Conservation (phyloP, 495 filamentous ascomycete genomes). For the Daldinia grandis region DNA sequence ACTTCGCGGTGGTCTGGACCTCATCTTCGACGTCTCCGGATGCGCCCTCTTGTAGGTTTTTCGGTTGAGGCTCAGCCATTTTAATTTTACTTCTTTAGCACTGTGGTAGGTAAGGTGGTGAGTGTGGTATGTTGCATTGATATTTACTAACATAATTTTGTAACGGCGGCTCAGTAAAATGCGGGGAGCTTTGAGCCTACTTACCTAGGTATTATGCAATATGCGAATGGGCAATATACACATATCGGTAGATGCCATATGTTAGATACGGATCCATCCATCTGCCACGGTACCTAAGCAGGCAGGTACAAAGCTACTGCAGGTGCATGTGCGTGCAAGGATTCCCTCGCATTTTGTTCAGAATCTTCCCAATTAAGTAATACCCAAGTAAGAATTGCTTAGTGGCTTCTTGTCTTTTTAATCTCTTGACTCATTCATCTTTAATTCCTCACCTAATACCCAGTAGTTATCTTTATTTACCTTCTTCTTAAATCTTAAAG, state of each 20-base stretch:
- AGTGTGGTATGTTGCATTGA: too few relatives aligned
- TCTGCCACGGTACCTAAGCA: not conserved
- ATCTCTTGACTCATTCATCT: not conserved
- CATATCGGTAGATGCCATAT: too few relatives aligned
- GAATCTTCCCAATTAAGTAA: too few relatives aligned
- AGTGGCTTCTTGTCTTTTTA: not conserved
- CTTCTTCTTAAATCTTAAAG: too few relatives aligned
- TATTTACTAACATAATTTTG: not conserved
- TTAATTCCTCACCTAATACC: not conserved
- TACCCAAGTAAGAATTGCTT: not conserved
- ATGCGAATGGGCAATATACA: too few relatives aligned
- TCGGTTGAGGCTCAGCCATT: slow-evolving; percentile 70
- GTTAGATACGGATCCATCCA: too few relatives aligned
- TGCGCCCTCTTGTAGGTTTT: slow-evolving; percentile 64
- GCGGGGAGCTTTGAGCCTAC: too few relatives aligned
- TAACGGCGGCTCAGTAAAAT: not conserved
- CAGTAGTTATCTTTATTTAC: too few relatives aligned
- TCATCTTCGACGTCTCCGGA: slow-evolving; percentile 68
- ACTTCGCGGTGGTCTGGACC: slow-evolving; percentile 69
- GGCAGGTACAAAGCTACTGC: not conserved
- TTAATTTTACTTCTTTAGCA: not conserved
- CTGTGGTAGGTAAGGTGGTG: too few relatives aligned
- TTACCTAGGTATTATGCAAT: too few relatives aligned
- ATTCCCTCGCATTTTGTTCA: not conserved
- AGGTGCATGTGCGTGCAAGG: not conserved